These are phyloP conservation scores for Actinomortierella ambigua DNA, from an alignment of 371 early-diverging fungal genomes.

Conservation along the genomic window DNA sequence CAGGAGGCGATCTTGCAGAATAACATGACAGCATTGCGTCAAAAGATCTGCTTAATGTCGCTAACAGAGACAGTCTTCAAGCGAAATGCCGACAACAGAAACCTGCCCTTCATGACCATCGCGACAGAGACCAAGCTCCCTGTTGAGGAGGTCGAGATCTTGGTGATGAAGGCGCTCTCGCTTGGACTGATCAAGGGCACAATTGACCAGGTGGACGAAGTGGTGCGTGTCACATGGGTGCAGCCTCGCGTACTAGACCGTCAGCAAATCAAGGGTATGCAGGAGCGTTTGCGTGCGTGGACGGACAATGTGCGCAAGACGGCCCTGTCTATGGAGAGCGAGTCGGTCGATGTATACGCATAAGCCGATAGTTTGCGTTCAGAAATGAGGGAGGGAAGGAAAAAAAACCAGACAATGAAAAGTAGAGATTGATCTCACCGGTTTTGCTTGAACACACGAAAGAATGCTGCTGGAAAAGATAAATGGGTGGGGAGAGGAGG, in stretches of 20 bases:
- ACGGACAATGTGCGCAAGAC: slow-evolving; percentile 61
- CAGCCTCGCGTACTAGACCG: slow-evolving; percentile 95
- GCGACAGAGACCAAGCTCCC: slow-evolving; percentile 88
- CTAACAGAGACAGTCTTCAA: slow-evolving; percentile 94
- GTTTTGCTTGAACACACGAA: not conserved
- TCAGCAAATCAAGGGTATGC: slow-evolving; percentile 84
- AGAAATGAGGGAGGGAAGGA: not conserved
- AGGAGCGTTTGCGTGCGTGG: slow-evolving; percentile 63
- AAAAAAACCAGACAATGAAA: not conserved
- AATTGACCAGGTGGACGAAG: slow-evolving; percentile 93
- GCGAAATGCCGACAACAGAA: slow-evolving; percentile 81
- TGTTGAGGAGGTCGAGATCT: slow-evolving; percentile 90
- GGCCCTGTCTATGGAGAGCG: slow-evolving; percentile 61
- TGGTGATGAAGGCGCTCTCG: slow-evolving; percentile 96
- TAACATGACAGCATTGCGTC: slow-evolving; percentile 75
- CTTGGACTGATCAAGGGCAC: slow-evolving; percentile 91
- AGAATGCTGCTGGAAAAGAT: not conserved
- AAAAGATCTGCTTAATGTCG: slow-evolving; percentile 97
- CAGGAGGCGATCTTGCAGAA: slow-evolving; percentile 82
- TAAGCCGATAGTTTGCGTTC: slow-evolving; percentile 4
- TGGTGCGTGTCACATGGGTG: slow-evolving; percentile 92
- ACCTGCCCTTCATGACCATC: slow-evolving; percentile 83
- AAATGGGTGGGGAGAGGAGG: not conserved
- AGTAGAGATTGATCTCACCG: not conserved
- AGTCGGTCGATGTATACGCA: slow-evolving; percentile 52